Conservation (phyloP, 768 basidiomycete genomes). For the Pleurotus cornucopiae region DNA sequence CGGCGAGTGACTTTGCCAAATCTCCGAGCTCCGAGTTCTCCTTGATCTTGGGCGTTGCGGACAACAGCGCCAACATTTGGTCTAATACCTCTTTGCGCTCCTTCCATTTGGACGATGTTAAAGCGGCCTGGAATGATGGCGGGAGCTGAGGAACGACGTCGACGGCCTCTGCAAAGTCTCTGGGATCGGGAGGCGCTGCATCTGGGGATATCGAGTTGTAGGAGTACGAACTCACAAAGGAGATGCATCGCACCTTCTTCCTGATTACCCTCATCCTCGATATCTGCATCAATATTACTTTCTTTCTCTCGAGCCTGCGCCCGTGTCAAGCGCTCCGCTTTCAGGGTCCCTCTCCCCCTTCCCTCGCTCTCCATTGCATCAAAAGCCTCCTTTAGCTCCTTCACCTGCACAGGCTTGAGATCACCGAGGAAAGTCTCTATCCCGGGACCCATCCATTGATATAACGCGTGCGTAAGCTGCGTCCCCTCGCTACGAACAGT, state of each 20-base stretch:
- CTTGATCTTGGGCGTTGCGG: constrained; percentile 68
- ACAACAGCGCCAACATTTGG: constrained; percentile 68
- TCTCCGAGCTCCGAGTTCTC: constrained; percentile 78
- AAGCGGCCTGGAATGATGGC: constrained; percentile 60
- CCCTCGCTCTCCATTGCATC: constrained; percentile 80
- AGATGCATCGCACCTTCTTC: constrained; percentile 42
- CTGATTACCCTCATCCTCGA: constrained; percentile 27
- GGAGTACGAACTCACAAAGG: constrained; percentile 8
- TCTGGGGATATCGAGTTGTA: constrained; percentile 29
- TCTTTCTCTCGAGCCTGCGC: constrained; percentile 71
- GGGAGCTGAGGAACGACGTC: constrained; percentile 78
- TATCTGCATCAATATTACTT: constrained; percentile 29
- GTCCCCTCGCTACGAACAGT: constrained; percentile 91
- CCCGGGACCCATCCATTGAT: constrained; percentile 81
- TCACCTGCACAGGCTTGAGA: constrained; percentile 94
- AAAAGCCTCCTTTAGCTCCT: constrained; percentile 91
- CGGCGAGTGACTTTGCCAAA: constrained; percentile 70
- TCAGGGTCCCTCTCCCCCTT: constrained; percentile 77
- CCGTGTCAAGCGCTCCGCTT: constrained; percentile 76
- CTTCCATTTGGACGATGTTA: constrained; percentile 97
- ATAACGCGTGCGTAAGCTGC: constrained; percentile 66
- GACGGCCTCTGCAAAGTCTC: constrained; percentile 74
- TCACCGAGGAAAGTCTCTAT: constrained; percentile 85
- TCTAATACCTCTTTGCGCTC: constrained; percentile 92
- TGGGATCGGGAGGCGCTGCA: constrained; percentile 63